Evolutionary conservation across 768 basidiomycete genomes (phyloP).

Genomic region (Asterophora parasitica): DNA sequence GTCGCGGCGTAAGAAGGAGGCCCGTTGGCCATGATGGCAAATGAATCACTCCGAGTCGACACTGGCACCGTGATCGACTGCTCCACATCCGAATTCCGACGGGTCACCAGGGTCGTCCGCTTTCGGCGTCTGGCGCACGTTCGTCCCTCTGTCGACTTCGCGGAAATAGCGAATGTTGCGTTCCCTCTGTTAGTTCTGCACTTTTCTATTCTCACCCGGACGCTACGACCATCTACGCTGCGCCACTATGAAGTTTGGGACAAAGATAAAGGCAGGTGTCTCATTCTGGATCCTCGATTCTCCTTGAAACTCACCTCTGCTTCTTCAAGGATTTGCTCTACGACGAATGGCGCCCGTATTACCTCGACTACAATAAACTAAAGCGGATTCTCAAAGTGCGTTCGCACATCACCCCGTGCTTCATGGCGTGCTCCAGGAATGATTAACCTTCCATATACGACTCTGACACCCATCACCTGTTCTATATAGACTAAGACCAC

Average conservation of each 20-base stretch:
- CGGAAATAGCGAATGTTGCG: neutral
- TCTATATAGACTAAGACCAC: slow-evolving; percentile 36
- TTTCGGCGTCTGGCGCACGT: slow-evolving; percentile 23
- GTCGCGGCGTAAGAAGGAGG: slow-evolving; percentile 29
- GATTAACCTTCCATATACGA: neutral
- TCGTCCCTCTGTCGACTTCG: slow-evolving; percentile 20
- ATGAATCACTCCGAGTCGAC: slow-evolving; percentile 9
- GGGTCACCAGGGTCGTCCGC: neutral
- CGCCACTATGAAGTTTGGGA: slow-evolving; percentile 70
- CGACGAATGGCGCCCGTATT: slow-evolving; percentile 86
- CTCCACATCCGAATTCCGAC: slow-evolving; percentile 9
- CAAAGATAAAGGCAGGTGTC: slow-evolving; percentile 48
- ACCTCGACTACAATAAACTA: slow-evolving; percentile 83
- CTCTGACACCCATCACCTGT: neutral
- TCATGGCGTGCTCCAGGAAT: neutral
- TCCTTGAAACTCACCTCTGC: neutral
- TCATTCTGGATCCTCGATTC: neutral
- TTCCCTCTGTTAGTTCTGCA: neutral
- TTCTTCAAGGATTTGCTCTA: slow-evolving; percentile 74
- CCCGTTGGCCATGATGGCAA: slow-evolving; percentile 19
- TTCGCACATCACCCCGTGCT: neutral
- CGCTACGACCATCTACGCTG: neutral
- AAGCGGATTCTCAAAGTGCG: slow-evolving; percentile 87
- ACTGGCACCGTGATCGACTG: slow-evolving; percentile 5
- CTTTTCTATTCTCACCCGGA: neutral